phyloP scores from a whole-genome alignment of 1,284 basidiomycete genomes.

The Leucocoprinus gongylophorus region DNA sequence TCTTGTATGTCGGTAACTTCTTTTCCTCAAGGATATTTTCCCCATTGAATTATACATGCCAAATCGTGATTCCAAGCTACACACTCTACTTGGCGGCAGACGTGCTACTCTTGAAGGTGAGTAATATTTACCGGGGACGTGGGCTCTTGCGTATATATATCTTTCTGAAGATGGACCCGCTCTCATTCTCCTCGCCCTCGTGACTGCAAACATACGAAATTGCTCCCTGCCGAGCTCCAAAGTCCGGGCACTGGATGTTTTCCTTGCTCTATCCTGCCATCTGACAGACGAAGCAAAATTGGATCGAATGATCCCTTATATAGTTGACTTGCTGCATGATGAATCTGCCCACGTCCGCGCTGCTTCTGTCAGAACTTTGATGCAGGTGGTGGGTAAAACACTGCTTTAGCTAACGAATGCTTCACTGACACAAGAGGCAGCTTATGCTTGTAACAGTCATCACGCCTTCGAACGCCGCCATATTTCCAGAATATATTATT shows the following conservation, averaged over 20 bases:
- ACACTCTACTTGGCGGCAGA: conserved; percentile 33
- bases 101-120: conserved; percentile 61
- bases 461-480: conserved; percentile 80
- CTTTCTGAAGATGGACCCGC: conserved; percentile 31
- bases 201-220: conserved; percentile 89
- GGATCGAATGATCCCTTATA: conserved; percentile 89
- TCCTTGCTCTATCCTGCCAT: conserved; percentile 77
- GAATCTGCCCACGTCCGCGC: conserved; percentile 76
- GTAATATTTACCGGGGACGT: background rate
- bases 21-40: conserved; percentile 52
- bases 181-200: conserved; percentile 57
- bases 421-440: conserved; percentile 32
- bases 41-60: conserved; percentile 72
- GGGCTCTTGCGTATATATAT: background rate
- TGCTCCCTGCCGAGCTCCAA: conserved; percentile 85
- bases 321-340: conserved; percentile 85
- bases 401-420: background rate
- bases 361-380: conserved; percentile 72
- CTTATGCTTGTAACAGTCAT: conserved; percentile 82
- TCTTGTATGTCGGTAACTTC: background rate
- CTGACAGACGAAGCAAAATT: conserved; percentile 94
- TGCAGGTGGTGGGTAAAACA: conserved; percentile 68
- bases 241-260: conserved; percentile 78
- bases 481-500: conserved; percentile 94
- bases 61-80: conserved; percentile 55